Percentiles rank a stretch among this genome's conserved stretches.
phyloP scores from a whole-genome alignment of 2,329 filamentous ascomycete genomes.

The Pleurostoma richardsiae region DNA sequence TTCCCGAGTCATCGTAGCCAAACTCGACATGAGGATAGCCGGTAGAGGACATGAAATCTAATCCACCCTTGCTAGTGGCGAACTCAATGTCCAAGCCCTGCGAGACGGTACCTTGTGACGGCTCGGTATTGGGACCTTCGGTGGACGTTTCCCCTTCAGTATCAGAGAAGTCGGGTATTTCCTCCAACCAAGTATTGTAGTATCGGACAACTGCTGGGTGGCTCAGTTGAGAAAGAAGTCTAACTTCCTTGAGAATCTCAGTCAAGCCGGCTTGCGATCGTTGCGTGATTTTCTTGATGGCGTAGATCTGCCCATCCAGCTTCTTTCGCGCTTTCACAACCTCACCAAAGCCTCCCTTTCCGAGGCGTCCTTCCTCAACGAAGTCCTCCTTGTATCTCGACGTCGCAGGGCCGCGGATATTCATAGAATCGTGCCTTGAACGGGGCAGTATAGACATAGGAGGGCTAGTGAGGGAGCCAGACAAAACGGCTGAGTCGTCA shows the following conservation, averaged over 20 bases:
- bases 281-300: slow-evolving; percentile 93
- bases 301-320: slow-evolving; percentile 88
- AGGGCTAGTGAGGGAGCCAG: slow-evolving; percentile 28
- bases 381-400: slow-evolving; percentile 88
- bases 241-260: slow-evolving; percentile 79
- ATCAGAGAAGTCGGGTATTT: slow-evolving; percentile 48
- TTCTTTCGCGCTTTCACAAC: slow-evolving; percentile 95
- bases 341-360: slow-evolving; percentile 92
- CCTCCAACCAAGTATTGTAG: slow-evolving; percentile 92
- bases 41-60: slow-evolving; percentile 91
- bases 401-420: slow-evolving; percentile 38
- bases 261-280: slow-evolving; percentile 73
- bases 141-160: slow-evolving; percentile 54
- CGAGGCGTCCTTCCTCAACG: slow-evolving; percentile 80
- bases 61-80: slow-evolving; percentile 67
- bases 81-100: slow-evolving; percentile 49
- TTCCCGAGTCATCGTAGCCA: slow-evolving; percentile 47
- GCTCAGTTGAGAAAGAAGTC: slow-evolving; percentile 85
- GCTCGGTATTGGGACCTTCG: slow-evolving; percentile 29
- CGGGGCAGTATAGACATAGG: slow-evolving; percentile 29
- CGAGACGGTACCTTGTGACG: slow-evolving; percentile 35
- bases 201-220: slow-evolving; percentile 85
- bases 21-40: slow-evolving; percentile 75
- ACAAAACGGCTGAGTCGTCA: slow-evolving; percentile 31
- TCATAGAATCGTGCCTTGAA: slow-evolving; percentile 58